These are phyloP conservation scores for Lunularia cruciata DNA, from an alignment of 225 moss, liverwort and hornwort species.

Conservation along the genomic window DNA sequence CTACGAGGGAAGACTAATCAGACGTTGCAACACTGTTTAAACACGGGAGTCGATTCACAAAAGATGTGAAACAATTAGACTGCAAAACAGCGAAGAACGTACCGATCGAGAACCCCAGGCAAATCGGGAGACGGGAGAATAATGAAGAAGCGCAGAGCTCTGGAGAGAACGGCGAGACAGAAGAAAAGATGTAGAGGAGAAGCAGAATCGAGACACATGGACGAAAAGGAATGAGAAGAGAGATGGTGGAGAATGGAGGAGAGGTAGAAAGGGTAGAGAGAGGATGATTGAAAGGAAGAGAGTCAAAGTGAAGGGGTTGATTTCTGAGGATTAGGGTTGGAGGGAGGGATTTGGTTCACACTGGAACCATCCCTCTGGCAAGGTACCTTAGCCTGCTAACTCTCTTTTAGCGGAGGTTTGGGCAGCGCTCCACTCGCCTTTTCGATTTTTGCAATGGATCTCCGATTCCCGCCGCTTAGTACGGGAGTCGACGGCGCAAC, in stretches of 20 bases:
- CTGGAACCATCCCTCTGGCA: not conserved
- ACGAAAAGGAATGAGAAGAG: not conserved
- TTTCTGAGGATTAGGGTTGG: slow-evolving; percentile 16
- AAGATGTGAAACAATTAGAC: not conserved
- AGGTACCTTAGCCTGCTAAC: not conserved
- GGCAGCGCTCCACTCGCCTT: not conserved
- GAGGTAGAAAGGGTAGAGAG: not conserved
- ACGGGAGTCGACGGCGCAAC: not conserved
- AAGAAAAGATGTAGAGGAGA: not conserved
- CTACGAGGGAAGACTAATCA: not conserved
- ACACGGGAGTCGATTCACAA: not conserved
- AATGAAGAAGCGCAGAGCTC: not conserved
- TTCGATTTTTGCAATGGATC: not conserved
- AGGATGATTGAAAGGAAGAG: not conserved
- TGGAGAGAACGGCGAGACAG: not conserved
- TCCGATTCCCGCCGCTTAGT: not conserved
- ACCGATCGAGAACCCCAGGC: not conserved
- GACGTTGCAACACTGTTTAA: not conserved
- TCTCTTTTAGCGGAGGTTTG: not conserved
- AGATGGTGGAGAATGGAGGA: not conserved
- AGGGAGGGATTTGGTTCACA: not conserved
- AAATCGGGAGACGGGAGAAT: not conserved
- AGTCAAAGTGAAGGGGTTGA: slow-evolving; percentile 13
- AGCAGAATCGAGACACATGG: not conserved
- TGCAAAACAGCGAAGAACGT: slow-evolving; percentile 3